A percentile compares a stretch with the other conserved stretches of the same genome.
Evolutionary conservation across 2,329 filamentous ascomycete species (phyloP).

Genomic region (Zarea fungicola): DNA sequence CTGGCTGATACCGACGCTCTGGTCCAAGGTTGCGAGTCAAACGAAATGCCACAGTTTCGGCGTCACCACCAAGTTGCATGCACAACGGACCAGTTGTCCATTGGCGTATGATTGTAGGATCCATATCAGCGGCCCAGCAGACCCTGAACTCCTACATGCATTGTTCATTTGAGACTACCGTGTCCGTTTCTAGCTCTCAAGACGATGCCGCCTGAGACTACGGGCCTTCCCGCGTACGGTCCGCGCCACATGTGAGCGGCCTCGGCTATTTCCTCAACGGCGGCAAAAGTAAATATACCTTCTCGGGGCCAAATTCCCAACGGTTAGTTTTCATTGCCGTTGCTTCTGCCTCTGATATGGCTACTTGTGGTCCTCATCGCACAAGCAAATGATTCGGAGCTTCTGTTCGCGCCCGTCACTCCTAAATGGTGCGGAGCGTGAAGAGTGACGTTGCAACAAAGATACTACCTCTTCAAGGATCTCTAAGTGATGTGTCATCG

Average conservation of each 20-base stretch:
- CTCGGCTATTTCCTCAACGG: constrained; percentile 7
- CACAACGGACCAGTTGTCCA: neutral
- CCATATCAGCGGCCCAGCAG: neutral
- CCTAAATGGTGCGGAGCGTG: no score
- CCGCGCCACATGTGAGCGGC: constrained; percentile 12
- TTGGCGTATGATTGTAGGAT: neutral
- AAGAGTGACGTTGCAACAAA: no score
- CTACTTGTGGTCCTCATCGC: no score
- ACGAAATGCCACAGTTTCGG: neutral
- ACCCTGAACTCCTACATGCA: neutral
- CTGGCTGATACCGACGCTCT: constrained; percentile 12
- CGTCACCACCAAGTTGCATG: neutral
- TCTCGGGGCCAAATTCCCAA: neutral
- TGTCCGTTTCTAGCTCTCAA: neutral
- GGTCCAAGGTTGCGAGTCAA: constrained; percentile 9
- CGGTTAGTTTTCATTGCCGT: neutral
- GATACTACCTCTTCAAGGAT: no score
- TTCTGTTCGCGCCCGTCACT: no score
- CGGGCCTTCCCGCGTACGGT: constrained; percentile 12
- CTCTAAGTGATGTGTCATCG: no score
- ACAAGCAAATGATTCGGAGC: no score
- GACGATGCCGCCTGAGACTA: neutral
- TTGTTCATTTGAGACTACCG: neutral
- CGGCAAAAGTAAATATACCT: neutral
- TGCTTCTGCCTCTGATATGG: no score